Evolutionary conservation across 2,329 filamentous ascomycete genomes (phyloP), one percentile per base, ranked within the genome.

Genomic region (Ceratocystiopsis minuta): DNA sequence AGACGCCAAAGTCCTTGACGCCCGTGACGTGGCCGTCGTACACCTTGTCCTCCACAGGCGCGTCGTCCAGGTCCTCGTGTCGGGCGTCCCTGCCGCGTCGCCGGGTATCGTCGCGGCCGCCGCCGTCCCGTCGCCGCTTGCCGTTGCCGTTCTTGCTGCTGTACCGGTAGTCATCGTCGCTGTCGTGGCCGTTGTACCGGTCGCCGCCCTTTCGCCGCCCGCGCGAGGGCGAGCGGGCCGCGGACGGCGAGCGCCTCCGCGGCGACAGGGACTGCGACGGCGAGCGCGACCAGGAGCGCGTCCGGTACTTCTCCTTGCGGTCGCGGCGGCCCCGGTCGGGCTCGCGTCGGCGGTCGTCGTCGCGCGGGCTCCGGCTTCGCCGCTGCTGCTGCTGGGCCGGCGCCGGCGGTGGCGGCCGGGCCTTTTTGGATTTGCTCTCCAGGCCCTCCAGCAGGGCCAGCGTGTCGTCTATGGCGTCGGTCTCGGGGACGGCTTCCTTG

Each of bases 1-100:
- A 98, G 0, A 78, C 86, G 12, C 90, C 90, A 60, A 96, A 98
- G 47, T 95, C 85, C 53, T 95, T 96, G 42, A 98, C 68, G 0
- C 87, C 86, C 0, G 85, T 95, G 14, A 96, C 83, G 53, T 79
- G 78, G 1, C 90, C 90, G 48, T 85, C 73, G 54, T 98, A 98
- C 2, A 95, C 64, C 56, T 98, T 98, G 65, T 78, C 78, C 7
- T 92, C 60, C 32, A 87, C 65, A 0, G 90, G 86, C 36, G 72
- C 60, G 41, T 94, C 81, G 57, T 98, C 90, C 11, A 93, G 56
- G n/a, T 13, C 28, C 38, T 78, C 68, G 37, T 77, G 67, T 36
- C 65, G 62, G 37, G 50, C 56, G 45, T 50, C 63, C 58, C 53
- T 60, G 53, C 60, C 54, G 31, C 31, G 31, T 32, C 31, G 31